Evolutionary conservation across 345 rosid genomes (phyloP), one percentile per base, ranked within the genome.

Genomic region (Ceriops decandra): DNA sequence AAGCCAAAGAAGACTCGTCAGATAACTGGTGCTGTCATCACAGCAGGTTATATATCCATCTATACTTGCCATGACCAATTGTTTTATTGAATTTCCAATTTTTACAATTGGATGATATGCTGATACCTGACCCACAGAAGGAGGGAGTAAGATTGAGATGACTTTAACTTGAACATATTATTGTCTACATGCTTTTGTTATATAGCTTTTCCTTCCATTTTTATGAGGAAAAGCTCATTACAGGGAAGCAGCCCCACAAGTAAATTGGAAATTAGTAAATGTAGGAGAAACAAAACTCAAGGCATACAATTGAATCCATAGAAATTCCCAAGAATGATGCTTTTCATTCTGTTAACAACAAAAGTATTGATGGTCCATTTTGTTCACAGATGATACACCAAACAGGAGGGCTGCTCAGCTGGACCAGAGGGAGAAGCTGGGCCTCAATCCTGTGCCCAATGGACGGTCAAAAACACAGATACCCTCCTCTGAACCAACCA

Each of bases 391-490:
- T 83, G 77, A 77, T 77, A 85, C 87, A 33, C 80, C 86, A 38
- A 80, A 80, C 46, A 81, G 84, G 75, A 90, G 84, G 67, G 80
- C 83, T 70, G 77, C 62, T 84, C 90, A 85, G 68, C 67, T 85
- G 57, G 97, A 92, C 75, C 93, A 87, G 76, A 87, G 89, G 77
- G 93, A 90, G 77, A 95, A 87, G 72, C 81, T 90, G 75, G 98
- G 98, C 49, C 69, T 95, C 85, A 84, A 77, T 72, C 60, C 83
- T 72, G 80, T 83, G 63, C 74, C 87, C 13, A 83, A 72, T 67
- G 83, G 72, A 72, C 83, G 69, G n/a, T 69, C 88, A 26, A 81
- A 79, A 71, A 57, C 72, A 21, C 79, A 69, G 66, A 74, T 68
- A 31, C 85, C 83, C 1, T 77, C 73, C 16, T 79, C 86, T 31